phyloP scores from a whole-genome alignment of 352 stramenopile species.

The Globisporangium cederbergense region DNA sequence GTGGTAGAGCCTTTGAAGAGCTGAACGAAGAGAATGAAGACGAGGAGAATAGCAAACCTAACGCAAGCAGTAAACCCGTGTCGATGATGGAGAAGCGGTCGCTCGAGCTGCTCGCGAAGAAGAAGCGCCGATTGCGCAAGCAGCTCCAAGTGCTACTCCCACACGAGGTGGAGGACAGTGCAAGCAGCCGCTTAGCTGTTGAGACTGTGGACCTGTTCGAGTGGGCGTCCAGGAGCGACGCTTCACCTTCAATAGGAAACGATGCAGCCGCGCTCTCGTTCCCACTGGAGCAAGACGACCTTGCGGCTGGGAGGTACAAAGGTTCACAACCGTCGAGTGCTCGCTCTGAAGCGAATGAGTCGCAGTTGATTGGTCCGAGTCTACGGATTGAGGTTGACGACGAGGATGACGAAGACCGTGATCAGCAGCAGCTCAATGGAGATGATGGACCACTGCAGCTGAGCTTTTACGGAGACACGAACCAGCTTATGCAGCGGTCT shows the following conservation, averaged over 20 bases:
- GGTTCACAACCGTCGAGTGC: background rate
- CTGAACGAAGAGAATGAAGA: constrained; percentile 7
- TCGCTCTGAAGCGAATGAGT: background rate
- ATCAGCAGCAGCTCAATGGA: background rate
- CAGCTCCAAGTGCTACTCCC: constrained; percentile 61
- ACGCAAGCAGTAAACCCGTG: constrained; percentile 14
- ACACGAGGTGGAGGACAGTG: constrained; percentile 55
- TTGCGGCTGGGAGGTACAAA: background rate
- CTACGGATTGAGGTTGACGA: background rate
- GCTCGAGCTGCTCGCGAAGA: constrained; percentile 41
- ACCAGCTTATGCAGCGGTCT: constrained; percentile 34
- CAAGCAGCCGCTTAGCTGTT: constrained; percentile 46
- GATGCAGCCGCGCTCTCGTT: background rate
- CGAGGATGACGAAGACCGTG: background rate
- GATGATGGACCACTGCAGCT: constrained; percentile 23
- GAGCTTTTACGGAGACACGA: constrained; percentile 42
- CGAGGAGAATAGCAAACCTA: constrained; percentile 13
- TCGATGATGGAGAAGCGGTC: constrained; percentile 58
- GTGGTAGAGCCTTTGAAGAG: background rate
- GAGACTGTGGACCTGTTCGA: constrained; percentile 65
- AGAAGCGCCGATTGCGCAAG: constrained; percentile 67
- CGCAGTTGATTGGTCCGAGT: background rate
- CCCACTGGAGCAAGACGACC: background rate
- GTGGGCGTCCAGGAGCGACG: constrained; percentile 39
- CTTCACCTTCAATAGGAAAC: background rate